phyloP scores from a whole-genome alignment of 257 asterid genomes.

The Solanum virginianum region DNA sequence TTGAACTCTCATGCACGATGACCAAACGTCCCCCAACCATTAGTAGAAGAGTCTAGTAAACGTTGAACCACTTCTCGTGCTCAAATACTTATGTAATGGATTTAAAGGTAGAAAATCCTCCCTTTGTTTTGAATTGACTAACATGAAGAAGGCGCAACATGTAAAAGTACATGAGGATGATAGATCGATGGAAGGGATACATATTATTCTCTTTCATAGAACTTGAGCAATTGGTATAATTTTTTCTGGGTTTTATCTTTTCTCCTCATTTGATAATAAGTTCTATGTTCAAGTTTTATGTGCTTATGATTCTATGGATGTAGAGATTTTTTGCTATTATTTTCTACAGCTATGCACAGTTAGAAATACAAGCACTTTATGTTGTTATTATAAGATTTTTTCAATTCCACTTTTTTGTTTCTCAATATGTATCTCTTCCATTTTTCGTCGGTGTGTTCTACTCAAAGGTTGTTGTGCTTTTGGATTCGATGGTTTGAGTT shows the following conservation, averaged over 20 bases:
- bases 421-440: not conserved
- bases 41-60: not conserved
- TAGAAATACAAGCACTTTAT: not conserved
- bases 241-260: too few relatives aligned
- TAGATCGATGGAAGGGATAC: not conserved
- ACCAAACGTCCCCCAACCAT: not conserved
- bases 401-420: not conserved
- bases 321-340: too few relatives aligned
- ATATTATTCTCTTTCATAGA: too few relatives aligned
- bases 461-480: not conserved
- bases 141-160: not conserved
- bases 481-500: not conserved
- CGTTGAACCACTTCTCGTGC: not conserved
- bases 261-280: too few relatives aligned
- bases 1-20: not conserved
- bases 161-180: not conserved
- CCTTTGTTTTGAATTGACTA: not conserved
- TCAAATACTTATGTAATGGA: not conserved
- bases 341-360: not conserved
- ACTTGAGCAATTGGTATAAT: too few relatives aligned
- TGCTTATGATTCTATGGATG: too few relatives aligned
- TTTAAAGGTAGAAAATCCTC: not conserved
- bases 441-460: too few relatives aligned
- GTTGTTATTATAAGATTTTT: too few relatives aligned
- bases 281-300: too few relatives aligned